Evolutionary conservation across 73 alveolate species (phyloP).

Genomic region (Uronychia setigera): DNA sequence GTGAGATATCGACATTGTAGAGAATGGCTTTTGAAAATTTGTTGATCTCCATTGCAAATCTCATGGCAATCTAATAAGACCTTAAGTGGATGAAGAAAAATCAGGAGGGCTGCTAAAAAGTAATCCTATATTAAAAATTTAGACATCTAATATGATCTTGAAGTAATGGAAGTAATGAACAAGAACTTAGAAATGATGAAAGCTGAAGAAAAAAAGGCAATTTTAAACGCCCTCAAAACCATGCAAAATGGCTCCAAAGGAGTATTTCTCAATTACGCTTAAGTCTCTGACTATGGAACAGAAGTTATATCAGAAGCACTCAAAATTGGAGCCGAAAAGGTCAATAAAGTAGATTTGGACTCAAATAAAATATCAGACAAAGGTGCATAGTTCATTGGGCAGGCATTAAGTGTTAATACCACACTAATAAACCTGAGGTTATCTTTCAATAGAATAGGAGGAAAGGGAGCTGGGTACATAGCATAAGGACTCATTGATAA

Average conservation of each 20-base stretch:
- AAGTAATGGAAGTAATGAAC: not conserved
- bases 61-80: not conserved
- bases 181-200: not conserved
- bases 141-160: not conserved
- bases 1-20: not conserved
- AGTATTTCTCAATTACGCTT: not conserved
- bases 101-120: not conserved
- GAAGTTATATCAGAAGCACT: conserved; percentile 53
- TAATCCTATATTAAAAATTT: no score
- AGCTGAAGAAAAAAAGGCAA: not conserved
- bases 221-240: not conserved
- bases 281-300: conserved; percentile 60
- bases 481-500: conserved; percentile 45
- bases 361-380: conserved; percentile 51
- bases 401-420: conserved; percentile 38
- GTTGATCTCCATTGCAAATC: not conserved
- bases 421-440: conserved; percentile 50
- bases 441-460: conserved; percentile 59
- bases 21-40: not conserved
- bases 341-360: conserved; percentile 60
- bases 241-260: not conserved
- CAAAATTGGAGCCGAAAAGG: conserved; percentile 24
- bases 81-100: not conserved
- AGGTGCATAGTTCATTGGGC: conserved; percentile 55
- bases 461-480: conserved; percentile 50